Base-by-base conservation (phyloP, 768 basidiomycete species). In the Suillus variegatus region DNA sequence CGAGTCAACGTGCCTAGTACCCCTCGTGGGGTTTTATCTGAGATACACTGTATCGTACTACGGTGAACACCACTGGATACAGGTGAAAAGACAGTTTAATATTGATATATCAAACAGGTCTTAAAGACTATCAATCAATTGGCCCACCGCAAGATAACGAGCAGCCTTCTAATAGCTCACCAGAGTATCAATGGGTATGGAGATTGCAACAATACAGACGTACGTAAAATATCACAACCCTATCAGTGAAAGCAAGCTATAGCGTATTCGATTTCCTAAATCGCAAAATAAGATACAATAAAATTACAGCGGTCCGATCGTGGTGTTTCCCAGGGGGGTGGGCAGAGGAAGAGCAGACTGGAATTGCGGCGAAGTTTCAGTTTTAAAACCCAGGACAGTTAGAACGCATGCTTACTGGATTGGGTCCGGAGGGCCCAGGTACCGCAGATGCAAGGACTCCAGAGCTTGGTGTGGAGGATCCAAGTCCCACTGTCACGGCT, bases 401-500 rank as follows among this genome's bases (percentile, higher is more conserved):
- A 28, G 8, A 41, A 12, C 5, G 22, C 38, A 20, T 38, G 47
- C 65, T 64, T 46, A 65, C 65, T 25, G 36, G 44, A 22, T 46
- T 18, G 22, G 22, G 25, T 40, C 18, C 52, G 13, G 62, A 25
- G 4, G 60, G 47, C 35, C 12, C 22, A 18, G 25, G n/a, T 32
- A 16, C 28, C 16, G 47, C n/a, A n/a, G 56, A 7, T 14, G 65
- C 41, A 7, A 10, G 56, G 36, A 40, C 40, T 60, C 62, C 62
- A 54, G 44, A 60, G 7, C 54, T 60, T 32, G 61, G 22, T 4
- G 56, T 38, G 6, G 35, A 49, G 18, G 61, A 4, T 28, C 35
- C 20, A 54, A 58, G 52, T 35, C 38, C 54, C 9, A 61, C 65
- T 16, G 38, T 60, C 12, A 61, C 38, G 14, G 63, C 51, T 3